These are phyloP conservation scores for Kodamaea lidongshanica DNA, from an alignment of 805 yeast genomes.

Conservation along the genomic window DNA sequence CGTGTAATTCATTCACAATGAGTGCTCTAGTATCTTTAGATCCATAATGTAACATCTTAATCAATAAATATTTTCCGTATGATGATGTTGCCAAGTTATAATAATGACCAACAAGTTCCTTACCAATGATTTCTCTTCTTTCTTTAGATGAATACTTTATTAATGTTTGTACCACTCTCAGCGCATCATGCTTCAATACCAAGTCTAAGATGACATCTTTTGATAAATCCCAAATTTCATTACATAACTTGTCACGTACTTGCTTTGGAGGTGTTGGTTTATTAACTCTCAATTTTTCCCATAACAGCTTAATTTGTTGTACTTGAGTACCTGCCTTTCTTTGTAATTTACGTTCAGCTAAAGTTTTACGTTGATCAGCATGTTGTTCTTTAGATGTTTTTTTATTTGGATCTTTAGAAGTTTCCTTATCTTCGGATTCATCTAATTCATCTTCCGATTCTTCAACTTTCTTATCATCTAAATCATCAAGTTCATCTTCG, in stretches of 20 bases:
- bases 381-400: slow-evolving; percentile 61
- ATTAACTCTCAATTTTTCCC: slow-evolving; percentile 89
- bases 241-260: slow-evolving; percentile 67
- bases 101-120: slow-evolving; percentile 65
- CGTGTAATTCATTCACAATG: slow-evolving; percentile 81
- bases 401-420: slow-evolving; percentile 36
- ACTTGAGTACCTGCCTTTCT: slow-evolving; percentile 86
- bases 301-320: slow-evolving; percentile 73
- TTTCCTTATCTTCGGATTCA: slow-evolving; percentile 12
- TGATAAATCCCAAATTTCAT: slow-evolving; percentile 80
- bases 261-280: slow-evolving; percentile 74
- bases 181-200: slow-evolving; percentile 92
- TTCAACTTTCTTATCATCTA: slow-evolving; percentile 16
- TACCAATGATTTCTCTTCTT: slow-evolving; percentile 65
- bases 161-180: slow-evolving; percentile 91
- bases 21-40: slow-evolving; percentile 69
- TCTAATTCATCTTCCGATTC: slow-evolving; percentile 24
- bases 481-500: slow-evolving; percentile 17
- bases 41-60: slow-evolving; percentile 89
- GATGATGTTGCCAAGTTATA: slow-evolving; percentile 84
- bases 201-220: slow-evolving; percentile 74
- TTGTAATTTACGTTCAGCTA: slow-evolving; percentile 77
- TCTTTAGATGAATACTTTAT: slow-evolving; percentile 79
- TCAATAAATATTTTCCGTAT: slow-evolving; percentile 86
- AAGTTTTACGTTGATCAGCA: slow-evolving; percentile 71